Percentiles rank a stretch among this genome's conserved stretches.
Evolutionary conservation across 1,139 yeast genomes (phyloP).

Genomic region (Yamadazyma songkhlaensis): DNA sequence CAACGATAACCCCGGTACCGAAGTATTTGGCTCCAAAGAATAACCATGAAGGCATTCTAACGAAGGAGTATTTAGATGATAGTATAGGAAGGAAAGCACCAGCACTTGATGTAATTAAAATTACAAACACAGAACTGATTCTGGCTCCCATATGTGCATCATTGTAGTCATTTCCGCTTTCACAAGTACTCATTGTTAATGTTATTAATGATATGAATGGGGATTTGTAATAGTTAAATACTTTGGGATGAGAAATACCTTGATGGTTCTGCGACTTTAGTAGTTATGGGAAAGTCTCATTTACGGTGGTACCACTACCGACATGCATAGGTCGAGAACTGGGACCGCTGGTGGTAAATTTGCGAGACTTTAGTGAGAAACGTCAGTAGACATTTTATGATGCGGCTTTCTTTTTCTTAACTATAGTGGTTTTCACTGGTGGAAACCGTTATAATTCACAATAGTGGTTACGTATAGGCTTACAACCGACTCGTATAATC

Average conservation of each 20-base stretch:
- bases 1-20: slow-evolving; percentile 90
- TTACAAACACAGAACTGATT: slow-evolving; percentile 70
- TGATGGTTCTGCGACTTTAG: slow-evolving; percentile 4
- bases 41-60: slow-evolving; percentile 56
- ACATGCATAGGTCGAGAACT: not conserved
- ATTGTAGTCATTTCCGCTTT: slow-evolving; percentile 34
- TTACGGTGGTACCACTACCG: not conserved
- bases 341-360: too few species aligned
- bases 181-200: slow-evolving; percentile 28
- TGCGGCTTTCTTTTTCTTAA: too few species aligned
- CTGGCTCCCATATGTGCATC: slow-evolving; percentile 56
- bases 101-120: slow-evolving; percentile 53
- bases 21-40: slow-evolving; percentile 76
- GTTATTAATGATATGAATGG: too few species aligned
- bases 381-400: too few species aligned
- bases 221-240: slow-evolving; percentile 4
- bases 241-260: slow-evolving; percentile 2
- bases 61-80: slow-evolving; percentile 51
- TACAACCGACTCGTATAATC: too few species aligned
- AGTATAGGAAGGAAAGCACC: slow-evolving; percentile 62
- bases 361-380: too few species aligned
- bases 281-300: not conserved
- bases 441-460: too few species aligned
- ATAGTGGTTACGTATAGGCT: too few species aligned
- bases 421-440: too few species aligned